Percentiles rank a stretch among this genome's conserved stretches.
Conservation (phyloP, 768 basidiomycete species). For the Myochromella boudieri region DNA sequence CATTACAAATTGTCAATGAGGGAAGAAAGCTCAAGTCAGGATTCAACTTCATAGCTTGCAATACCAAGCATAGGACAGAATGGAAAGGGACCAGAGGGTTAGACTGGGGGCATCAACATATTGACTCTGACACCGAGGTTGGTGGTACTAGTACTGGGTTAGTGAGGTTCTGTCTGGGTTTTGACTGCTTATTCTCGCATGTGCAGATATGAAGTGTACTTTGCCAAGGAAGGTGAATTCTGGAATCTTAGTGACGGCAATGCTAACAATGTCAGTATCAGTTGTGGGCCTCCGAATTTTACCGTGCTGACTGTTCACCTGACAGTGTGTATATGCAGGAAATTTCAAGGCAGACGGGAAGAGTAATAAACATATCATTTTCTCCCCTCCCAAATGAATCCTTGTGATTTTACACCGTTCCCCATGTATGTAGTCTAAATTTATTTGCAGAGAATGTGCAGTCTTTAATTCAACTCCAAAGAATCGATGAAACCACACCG, state of each 20-base stretch:
- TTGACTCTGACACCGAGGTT: constrained; percentile 20
- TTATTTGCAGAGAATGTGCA: no score
- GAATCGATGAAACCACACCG: neutral
- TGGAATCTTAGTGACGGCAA: constrained; percentile 14
- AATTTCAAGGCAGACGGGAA: constrained; percentile 6
- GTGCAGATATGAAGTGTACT: constrained; percentile 15
- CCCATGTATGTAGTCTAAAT: no score
- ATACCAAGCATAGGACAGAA: constrained; percentile 19
- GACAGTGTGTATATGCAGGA: constrained; percentile 12
- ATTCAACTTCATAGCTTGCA: constrained; percentile 21
- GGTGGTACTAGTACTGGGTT: constrained; percentile 18
- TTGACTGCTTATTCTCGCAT: neutral
- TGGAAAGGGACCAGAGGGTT: constrained; percentile 19
- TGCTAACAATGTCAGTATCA: constrained; percentile 10
- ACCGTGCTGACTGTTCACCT: neutral
- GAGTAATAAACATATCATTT: constrained; percentile 7
- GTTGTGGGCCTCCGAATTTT: neutral
- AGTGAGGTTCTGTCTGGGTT: neutral
- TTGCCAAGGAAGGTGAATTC: constrained; percentile 12
- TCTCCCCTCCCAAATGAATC: constrained; percentile 3
- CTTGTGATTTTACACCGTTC: no score
- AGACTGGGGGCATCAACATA: constrained; percentile 25
- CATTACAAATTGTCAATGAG: constrained; percentile 2
- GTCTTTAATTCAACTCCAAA: no score
- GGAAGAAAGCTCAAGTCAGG: constrained; percentile 6